Conservation (phyloP, 495 filamentous ascomycete species). For the Annulohypoxylon bovei region DNA sequence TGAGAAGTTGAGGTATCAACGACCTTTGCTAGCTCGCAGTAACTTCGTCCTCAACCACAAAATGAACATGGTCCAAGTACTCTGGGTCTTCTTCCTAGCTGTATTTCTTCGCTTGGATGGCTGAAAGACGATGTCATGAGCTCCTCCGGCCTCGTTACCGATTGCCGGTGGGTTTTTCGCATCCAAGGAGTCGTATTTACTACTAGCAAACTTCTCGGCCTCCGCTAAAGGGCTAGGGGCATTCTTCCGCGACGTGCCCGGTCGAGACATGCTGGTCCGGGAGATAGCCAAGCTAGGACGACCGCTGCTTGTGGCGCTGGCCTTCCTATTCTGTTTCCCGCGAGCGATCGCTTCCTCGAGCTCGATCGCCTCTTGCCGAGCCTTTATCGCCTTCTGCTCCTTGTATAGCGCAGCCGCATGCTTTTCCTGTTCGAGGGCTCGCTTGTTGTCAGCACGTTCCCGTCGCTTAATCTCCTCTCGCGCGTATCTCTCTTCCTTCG, state of each 20-base stretch:
- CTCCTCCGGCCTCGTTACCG: conserved; percentile 35
- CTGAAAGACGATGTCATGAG: conserved; percentile 49
- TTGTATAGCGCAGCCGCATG: conserved; percentile 42
- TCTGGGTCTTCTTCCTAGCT: conserved; percentile 64
- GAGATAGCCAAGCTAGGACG: conserved; percentile 45
- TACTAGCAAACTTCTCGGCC: conserved; percentile 50
- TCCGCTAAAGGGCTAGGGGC: conserved; percentile 45
- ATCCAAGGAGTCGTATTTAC: conserved; percentile 54
- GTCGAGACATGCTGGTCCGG: conserved; percentile 47
- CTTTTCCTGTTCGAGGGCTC: conserved; percentile 55
- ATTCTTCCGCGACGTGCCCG: conserved; percentile 52
- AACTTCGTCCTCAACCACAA: conserved; percentile 65
- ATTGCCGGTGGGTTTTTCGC: conserved; percentile 42
- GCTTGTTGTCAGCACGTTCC: conserved; percentile 59
- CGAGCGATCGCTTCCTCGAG: conserved; percentile 43
- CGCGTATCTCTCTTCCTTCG: conserved; percentile 65
- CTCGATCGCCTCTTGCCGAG: conserved; percentile 42
- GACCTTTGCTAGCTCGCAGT: conserved; percentile 49
- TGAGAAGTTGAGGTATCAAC: conserved; percentile 3
- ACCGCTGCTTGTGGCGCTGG: conserved; percentile 47
- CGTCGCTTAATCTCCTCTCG: conserved; percentile 64
- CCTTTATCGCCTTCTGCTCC: conserved; percentile 39
- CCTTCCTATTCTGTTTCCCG: conserved; percentile 48
- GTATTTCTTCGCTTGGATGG: conserved; percentile 48
- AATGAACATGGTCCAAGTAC: conserved; percentile 63